Conservation (phyloP, 2,329 filamentous ascomycete species). For the Achaetomium macrosporum region DNA sequence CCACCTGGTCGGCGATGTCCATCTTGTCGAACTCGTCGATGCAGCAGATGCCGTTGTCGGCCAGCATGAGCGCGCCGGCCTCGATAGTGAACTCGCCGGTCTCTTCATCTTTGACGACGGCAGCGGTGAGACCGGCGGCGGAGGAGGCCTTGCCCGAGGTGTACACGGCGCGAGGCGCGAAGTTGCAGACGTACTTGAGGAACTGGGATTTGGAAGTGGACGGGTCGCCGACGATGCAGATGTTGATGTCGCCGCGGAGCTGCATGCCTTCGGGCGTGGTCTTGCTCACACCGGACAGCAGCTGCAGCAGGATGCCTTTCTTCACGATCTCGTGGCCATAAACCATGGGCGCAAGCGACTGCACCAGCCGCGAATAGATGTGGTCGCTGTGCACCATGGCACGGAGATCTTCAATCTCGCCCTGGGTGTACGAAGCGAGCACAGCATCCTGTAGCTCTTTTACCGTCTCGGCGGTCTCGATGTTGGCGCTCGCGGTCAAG, state of each 20-base stretch:
- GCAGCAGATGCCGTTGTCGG: slow-evolving; percentile 92
- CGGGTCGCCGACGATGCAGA: slow-evolving; percentile 95
- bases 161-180: slow-evolving; percentile 94
- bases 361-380: slow-evolving; percentile 87
- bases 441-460: slow-evolving; percentile 85
- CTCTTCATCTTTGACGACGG: slow-evolving; percentile 96
- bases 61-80: slow-evolving; percentile 94
- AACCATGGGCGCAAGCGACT: slow-evolving; percentile 92
- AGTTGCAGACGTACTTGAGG: slow-evolving; percentile 93
- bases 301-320: slow-evolving; percentile 87
- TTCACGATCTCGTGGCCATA: slow-evolving; percentile 98
- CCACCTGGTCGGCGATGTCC: slow-evolving; percentile 94
- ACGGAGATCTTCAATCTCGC: slow-evolving; percentile 87
- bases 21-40: slow-evolving; percentile 99
- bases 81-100: slow-evolving; percentile 99
- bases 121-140: slow-evolving; percentile 92
- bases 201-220: slow-evolving; percentile 98
- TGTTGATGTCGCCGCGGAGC: slow-evolving; percentile 94
- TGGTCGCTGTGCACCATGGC: slow-evolving; percentile 92
- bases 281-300: slow-evolving; percentile 95
- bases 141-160: slow-evolving; percentile 97
- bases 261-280: slow-evolving; percentile 90
- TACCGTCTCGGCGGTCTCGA: slow-evolving; percentile 64
- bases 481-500: slow-evolving; percentile 64
- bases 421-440: slow-evolving; percentile 73